A percentile compares a stretch with the other conserved stretches of the same genome.
phyloP scores from a whole-genome alignment of 2,329 filamentous ascomycete genomes.

The Atkinsonella hypoxylon region DNA sequence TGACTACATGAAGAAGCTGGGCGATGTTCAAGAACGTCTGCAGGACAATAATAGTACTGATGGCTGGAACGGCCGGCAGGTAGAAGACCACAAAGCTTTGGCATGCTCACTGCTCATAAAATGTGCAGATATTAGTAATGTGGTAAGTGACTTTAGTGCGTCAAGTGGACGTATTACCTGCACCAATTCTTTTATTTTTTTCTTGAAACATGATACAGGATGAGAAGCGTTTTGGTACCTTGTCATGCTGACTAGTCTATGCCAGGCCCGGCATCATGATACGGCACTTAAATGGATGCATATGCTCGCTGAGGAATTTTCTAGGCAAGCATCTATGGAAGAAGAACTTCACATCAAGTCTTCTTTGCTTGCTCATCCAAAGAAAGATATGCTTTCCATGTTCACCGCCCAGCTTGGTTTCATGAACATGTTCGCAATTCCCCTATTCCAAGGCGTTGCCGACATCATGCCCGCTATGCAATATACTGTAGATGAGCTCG shows the following conservation, averaged over 20 bases:
- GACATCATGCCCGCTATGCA: slow-evolving; percentile 76
- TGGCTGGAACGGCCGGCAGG: slow-evolving; percentile 63
- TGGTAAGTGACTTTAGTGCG: slow-evolving; percentile 47
- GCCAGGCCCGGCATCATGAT: slow-evolving; percentile 69
- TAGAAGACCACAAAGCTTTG: slow-evolving; percentile 66
- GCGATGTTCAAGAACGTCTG: slow-evolving; percentile 68
- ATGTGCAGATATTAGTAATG: slow-evolving; percentile 97
- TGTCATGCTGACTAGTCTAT: neutral
- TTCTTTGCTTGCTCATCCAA: slow-evolving; percentile 73
- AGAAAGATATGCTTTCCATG: slow-evolving; percentile 72
- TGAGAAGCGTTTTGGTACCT: too few species aligned
- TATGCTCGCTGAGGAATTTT: slow-evolving; percentile 91
- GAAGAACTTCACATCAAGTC: slow-evolving; percentile 75
- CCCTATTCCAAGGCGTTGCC: slow-evolving; percentile 78
- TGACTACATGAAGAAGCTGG: slow-evolving; percentile 85
- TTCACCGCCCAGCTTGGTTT: slow-evolving; percentile 86
- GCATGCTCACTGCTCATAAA: slow-evolving; percentile 92
- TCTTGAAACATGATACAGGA: too few species aligned
- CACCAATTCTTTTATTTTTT: neutral
- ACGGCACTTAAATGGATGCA: slow-evolving; percentile 82
- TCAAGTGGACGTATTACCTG: too few species aligned
- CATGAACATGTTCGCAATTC: slow-evolving; percentile 91
- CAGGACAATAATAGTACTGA: slow-evolving; percentile 53
- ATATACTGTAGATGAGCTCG: slow-evolving; percentile 74
- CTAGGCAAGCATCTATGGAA: slow-evolving; percentile 88